Conservation (phyloP, 345 rosid genomes). For the Brassica rapa region DNA sequence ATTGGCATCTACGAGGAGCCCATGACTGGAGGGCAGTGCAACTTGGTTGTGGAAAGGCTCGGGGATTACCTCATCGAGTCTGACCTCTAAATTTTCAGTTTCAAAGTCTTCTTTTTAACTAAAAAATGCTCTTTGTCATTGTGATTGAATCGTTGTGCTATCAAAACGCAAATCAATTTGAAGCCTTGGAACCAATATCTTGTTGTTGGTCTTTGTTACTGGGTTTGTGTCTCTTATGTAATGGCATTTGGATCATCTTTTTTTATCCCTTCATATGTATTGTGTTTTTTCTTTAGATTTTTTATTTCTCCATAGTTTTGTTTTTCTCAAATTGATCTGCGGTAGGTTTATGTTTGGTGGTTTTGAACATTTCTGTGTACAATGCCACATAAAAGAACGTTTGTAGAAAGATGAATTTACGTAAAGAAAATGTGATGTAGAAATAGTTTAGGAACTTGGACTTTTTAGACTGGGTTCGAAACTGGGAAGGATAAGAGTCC, state of each 20-base stretch:
- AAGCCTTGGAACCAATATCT: conserved; percentile 23
- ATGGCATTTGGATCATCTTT: conserved; percentile 22
- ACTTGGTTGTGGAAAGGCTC: conserved; percentile 44
- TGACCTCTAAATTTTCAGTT: conserved; percentile 35
- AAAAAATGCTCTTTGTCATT: conserved; percentile 11
- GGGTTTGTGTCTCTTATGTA: conserved; percentile 27
- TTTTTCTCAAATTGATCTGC: background rate
- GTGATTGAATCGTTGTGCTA: conserved; percentile 32
- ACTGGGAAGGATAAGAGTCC: too few relatives aligned
- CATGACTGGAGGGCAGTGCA: conserved; percentile 44
- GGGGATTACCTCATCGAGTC: conserved; percentile 82
- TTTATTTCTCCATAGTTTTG: background rate
- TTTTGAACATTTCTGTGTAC: background rate
- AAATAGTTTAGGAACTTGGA: background rate
- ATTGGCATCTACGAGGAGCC: conserved; percentile 44
- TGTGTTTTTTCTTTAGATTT: conserved; percentile 21
- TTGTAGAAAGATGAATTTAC: background rate
- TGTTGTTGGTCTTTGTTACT: conserved; percentile 24
- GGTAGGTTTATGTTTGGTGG: background rate
- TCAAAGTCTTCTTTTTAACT: background rate
- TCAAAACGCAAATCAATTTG: conserved; percentile 25
- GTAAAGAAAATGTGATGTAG: background rate
- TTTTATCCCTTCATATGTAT: conserved; percentile 5
- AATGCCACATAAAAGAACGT: background rate
- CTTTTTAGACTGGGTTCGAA: background rate